Evolutionary conservation across 129 eudicot species (phyloP), one percentile per base, ranked within the genome.

Genomic region (Chrysanthemum lavandulifolium): DNA sequence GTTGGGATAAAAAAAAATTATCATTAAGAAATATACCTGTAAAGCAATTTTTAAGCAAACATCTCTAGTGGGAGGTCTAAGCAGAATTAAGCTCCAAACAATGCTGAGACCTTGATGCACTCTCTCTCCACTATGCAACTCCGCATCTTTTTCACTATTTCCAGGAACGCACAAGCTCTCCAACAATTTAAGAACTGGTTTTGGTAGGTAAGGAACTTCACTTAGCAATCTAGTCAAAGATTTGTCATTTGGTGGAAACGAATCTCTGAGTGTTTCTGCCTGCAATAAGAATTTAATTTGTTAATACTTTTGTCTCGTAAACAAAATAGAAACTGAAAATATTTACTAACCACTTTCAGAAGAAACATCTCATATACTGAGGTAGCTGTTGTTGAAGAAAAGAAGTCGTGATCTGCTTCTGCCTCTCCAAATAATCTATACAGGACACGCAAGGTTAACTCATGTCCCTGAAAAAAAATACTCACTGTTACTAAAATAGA

Each of bases 101-200:
- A 84, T 74, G 72, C 93, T 90, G 45, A 95, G 99, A 72, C 99
- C 99, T 87, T 95, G 99, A 68, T 90, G 88, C 54, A 95, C 97
- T 73, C 99, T 81, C 77, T 95, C 99, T 64, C 93, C 96, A 73
- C 86, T 84, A 21, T 65, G 95, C 74, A 86, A 49, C 65, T 85
- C 95, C 82, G 83, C 97, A 65, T 87, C 86, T 72, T 77, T 84
- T 65, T 86, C 87, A 77, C 85, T 72, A 51, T 50, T 67, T 59
- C 90, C 93, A 81, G 99, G 99, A 78, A 79, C 90, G 71, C 99
- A 95, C 81, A 95, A 80, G 71, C 84, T 59, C 77, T 95, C 97
- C 68, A 95, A 73, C 84, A 95, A 73, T 73, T 90, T 83, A 67
- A 90, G 68, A 72, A 81, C 75, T 16, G 99, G 91, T 67, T 95